Evolutionary conservation across 805 yeast genomes (phyloP), one percentile per base, ranked within the genome.

Genomic region (Teunomyces stri): DNA sequence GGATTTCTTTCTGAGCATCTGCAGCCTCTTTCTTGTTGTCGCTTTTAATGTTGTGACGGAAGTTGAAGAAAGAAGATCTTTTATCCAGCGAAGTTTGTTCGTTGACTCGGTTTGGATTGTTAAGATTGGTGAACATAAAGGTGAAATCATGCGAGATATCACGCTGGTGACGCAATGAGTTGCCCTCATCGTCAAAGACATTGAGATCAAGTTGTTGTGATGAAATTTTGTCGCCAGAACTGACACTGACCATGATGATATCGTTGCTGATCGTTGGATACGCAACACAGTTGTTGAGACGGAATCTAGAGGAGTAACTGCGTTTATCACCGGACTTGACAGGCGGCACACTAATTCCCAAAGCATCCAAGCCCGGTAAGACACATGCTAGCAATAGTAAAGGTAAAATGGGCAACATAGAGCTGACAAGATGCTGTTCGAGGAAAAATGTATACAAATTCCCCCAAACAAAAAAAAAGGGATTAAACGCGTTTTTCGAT

Each of bases 321-420:
- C 50, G 49, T n/a, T 46, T 43, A 47, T 68, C 69, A 3, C 72
- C 74, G 1, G 53, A 57, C 31, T 55, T 57, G 6, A 64, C 53
- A 2, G 78, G 75, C 0, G 66, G 67, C 18, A 72, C 59, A 7
- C 57, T 48, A 53, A 72, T 47, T 4, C 78, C 78, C 13, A 71
- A 52, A 20, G 66, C 62, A 16, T 15, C 12, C 44, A 37, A 22
- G 11, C 29, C 29, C 12, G 27, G 34, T 13, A 31, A n/a, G 28
- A 22, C 40, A 16, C 13, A 37, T 22, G 40, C 40, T 18, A 37
- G 28, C 28, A 6, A 22, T 18, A 37, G 40, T n/a, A 37, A 10
- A 11, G 15, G 40, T 37, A 37, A 16, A 37, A 15, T 34, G 6
- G 38, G 16, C 34, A 31, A 31, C 34, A 31, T 31, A 7, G 15